Evolutionary conservation across 768 basidiomycete genomes (phyloP).

Genomic region (Exidia glandulosa): DNA sequence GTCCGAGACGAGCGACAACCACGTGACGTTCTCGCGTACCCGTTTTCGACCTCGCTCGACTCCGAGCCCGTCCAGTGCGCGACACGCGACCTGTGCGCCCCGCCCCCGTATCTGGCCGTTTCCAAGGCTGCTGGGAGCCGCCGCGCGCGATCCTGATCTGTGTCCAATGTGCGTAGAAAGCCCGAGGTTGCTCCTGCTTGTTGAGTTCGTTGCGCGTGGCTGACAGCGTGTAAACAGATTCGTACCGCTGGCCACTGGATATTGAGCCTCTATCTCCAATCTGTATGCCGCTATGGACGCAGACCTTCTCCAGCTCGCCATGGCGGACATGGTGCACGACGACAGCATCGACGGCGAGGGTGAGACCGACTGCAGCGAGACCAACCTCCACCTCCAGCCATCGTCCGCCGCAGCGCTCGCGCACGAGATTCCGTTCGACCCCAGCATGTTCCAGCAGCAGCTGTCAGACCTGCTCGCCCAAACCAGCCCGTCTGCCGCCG

Average conservation of each 20-base stretch:
- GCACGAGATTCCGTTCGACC: slow-evolving; percentile 18
- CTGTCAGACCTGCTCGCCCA: slow-evolving; percentile 65
- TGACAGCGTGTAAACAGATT: background rate
- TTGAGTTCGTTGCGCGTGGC: background rate
- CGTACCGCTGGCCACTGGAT: background rate
- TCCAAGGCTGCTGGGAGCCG: no score
- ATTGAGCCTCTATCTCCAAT: background rate
- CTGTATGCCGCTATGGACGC: background rate
- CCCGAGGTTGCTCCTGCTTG: background rate
- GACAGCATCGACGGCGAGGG: background rate
- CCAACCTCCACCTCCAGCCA: background rate
- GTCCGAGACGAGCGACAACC: no score
- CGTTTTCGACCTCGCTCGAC: no score
- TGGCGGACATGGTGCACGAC: background rate
- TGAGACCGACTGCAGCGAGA: slow-evolving; percentile 18
- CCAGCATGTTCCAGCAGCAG: slow-evolving; percentile 60
- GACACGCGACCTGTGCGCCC: no score
- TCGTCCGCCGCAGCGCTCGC: slow-evolving; percentile 23
- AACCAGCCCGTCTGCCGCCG: slow-evolving; percentile 59
- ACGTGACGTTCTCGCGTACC: no score
- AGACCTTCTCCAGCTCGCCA: slow-evolving; percentile 17
- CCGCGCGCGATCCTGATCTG: background rate
- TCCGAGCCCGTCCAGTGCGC: no score
- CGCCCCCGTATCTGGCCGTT: no score
- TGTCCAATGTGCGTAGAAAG: background rate